Conservation (phyloP, 140 eudicot genomes). For the Ambrosia hybrid region DNA sequence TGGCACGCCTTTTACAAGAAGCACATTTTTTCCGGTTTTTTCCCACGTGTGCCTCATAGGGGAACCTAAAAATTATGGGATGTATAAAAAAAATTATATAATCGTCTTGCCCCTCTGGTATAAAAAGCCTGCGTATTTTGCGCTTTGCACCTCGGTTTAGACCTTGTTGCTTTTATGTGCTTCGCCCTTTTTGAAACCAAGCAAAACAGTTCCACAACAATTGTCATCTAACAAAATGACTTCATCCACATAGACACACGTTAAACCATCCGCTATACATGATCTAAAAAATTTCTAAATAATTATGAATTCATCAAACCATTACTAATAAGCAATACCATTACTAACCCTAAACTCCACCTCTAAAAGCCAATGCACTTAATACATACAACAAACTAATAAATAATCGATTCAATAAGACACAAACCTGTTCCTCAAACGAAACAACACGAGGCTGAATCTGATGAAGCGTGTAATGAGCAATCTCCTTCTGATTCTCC, state of each 20-base stretch:
- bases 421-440: constrained; percentile 82
- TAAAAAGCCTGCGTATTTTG: too few relatives aligned
- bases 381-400: not conserved
- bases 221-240: not conserved
- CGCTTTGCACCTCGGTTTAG: too few relatives aligned
- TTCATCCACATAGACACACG: not conserved
- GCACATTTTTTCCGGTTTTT: too few relatives aligned
- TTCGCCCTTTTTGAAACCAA: too few relatives aligned
- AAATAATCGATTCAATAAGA: not conserved
- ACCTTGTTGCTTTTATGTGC: too few relatives aligned
- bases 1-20: too few relatives aligned
- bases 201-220: not conserved
- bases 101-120: too few relatives aligned
- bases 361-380: constrained; percentile 9
- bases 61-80: too few relatives aligned
- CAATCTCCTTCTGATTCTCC: constrained; percentile 85
- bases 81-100: too few relatives aligned
- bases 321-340: not conserved
- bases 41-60: too few relatives aligned
- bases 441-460: constrained; percentile 99
- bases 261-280: not conserved
- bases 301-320: not conserved
- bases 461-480: constrained; percentile 84
- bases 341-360: constrained; percentile 3
- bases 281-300: not conserved